phyloP scores from a whole-genome alignment of 192 early-diverging fungal genomes.

The Funneliformis mosseae region DNA sequence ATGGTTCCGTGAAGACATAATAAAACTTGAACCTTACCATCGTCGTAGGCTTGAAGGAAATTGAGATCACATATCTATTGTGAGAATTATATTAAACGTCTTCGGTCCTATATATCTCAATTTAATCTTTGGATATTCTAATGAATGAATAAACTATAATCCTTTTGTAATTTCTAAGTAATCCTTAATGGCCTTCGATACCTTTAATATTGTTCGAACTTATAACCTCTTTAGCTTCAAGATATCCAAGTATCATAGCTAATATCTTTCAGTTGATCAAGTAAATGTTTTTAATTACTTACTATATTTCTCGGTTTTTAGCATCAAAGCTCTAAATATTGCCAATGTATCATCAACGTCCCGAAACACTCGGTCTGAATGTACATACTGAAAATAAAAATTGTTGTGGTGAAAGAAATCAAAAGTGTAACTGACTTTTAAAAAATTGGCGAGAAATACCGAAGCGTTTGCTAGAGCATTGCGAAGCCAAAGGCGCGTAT shows the following conservation, averaged over 20 bases:
- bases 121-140: not conserved
- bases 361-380: constrained; percentile 60
- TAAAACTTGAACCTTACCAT: constrained; percentile 63
- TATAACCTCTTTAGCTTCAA: not conserved
- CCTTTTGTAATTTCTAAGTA: not conserved
- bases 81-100: constrained; percentile 16
- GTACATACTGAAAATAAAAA: constrained; percentile 53
- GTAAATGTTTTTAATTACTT: constrained; percentile 23
- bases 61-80: constrained; percentile 21
- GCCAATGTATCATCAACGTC: constrained; percentile 67
- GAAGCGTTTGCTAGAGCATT: not conserved
- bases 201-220: not conserved
- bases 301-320: constrained; percentile 73
- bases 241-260: not conserved
- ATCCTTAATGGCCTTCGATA: not conserved
- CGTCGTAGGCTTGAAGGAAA: constrained; percentile 51
- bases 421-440: not conserved
- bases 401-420: not conserved
- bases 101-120: not conserved
- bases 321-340: constrained; percentile 56
- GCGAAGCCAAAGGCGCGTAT: not conserved
- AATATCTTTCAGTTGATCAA: not conserved
- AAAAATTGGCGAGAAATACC: not conserved
- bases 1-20: constrained; percentile 88
- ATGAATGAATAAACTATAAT: constrained; percentile 1